A percentile compares a stretch with the other conserved stretches of the same genome.
phyloP scores from a whole-genome alignment of 1,284 basidiomycete species.

The Irpex sp. region DNA sequence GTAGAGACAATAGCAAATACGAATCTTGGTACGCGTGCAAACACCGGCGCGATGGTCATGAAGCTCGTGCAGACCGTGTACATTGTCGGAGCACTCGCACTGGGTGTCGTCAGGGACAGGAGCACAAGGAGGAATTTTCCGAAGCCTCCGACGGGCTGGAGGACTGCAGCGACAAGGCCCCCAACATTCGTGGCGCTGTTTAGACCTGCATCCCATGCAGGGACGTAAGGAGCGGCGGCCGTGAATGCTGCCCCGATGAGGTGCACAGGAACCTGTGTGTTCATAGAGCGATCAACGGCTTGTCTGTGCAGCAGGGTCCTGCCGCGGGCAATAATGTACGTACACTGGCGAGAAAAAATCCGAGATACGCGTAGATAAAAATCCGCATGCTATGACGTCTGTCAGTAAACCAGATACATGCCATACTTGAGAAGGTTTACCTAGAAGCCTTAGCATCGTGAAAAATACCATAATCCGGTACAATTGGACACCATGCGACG shows the following conservation, averaged over 20 bases:
- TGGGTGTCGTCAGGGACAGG: constrained; percentile 50
- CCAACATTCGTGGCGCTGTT: constrained; percentile 53
- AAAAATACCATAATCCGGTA: constrained; percentile 59
- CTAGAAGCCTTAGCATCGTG: constrained; percentile 45
- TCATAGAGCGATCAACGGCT: background rate
- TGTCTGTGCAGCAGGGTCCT: background rate
- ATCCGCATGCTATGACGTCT: constrained; percentile 34
- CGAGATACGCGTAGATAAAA: constrained; percentile 49
- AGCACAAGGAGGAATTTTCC: constrained; percentile 60
- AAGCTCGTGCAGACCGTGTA: constrained; percentile 74
- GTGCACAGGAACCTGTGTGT: constrained; percentile 50
- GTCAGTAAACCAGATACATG: constrained; percentile 14
- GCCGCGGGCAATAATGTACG: constrained; percentile 19
- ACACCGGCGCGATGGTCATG: constrained; percentile 60
- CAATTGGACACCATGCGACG: constrained; percentile 52
- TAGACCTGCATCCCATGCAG: constrained; percentile 54
- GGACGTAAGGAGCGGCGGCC: constrained; percentile 52
- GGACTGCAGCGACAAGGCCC: constrained; percentile 40
- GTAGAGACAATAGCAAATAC: constrained; percentile 68
- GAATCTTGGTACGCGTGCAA: constrained; percentile 65
- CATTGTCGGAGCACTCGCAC: constrained; percentile 67
- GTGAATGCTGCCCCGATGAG: constrained; percentile 64
- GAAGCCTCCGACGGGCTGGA: constrained; percentile 43
- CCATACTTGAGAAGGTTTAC: constrained; percentile 22
- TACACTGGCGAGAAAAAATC: constrained; percentile 57